Percentiles rank a stretch among this genome's conserved stretches.
Conservation (phyloP, 345 rosid species). For the Salix suchowensis region DNA sequence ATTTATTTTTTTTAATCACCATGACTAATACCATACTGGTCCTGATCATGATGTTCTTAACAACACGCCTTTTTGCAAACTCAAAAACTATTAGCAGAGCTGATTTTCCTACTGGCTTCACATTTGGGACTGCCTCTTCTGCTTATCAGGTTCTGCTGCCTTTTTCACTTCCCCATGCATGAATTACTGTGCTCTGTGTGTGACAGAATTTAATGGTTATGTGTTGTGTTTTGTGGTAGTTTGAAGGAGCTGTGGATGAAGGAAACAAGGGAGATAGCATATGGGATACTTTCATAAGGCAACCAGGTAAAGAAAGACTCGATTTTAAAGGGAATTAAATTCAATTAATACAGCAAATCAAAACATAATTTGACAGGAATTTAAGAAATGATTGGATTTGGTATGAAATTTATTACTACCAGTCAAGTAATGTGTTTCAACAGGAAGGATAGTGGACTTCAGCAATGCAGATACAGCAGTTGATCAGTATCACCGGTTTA, state of each 20-base stretch:
- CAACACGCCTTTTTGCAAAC: conserved; percentile 9
- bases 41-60: conserved; percentile 14
- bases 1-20: neutral
- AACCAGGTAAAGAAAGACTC: conserved; percentile 45
- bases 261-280: conserved; percentile 87
- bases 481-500: conserved; percentile 82
- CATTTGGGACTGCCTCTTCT: conserved; percentile 87
- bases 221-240: conserved; percentile 30
- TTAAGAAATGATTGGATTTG: neutral
- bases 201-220: neutral
- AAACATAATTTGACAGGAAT: neutral
- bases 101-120: conserved; percentile 70
- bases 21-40: conserved; percentile 15
- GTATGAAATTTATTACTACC: too few relatives aligned
- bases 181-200: neutral
- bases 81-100: conserved; percentile 55
- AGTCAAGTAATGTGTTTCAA: neutral
- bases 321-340: neutral
- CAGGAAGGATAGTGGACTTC: conserved; percentile 85
- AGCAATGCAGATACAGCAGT: conserved; percentile 93
- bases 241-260: conserved; percentile 85
- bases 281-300: conserved; percentile 82
- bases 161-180: neutral
- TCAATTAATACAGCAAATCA: too few relatives aligned
- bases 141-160: conserved; percentile 64